phyloP scores from a whole-genome alignment of 257 asterid species.

The Salvia hispanica region DNA sequence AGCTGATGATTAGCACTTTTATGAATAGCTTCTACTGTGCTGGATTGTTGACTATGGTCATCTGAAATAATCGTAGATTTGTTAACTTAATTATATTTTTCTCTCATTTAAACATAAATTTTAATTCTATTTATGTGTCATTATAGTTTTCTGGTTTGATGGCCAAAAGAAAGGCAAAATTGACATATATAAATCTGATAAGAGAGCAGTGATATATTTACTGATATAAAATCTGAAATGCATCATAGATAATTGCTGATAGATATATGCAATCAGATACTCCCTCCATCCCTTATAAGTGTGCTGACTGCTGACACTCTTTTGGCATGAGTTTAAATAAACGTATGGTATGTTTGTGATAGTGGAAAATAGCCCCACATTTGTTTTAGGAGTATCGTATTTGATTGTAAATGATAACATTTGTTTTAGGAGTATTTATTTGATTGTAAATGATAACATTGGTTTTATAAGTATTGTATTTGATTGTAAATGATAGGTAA shows the following conservation, averaged over 20 bases:
- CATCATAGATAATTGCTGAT: neutral
- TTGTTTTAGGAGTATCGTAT: too few relatives aligned
- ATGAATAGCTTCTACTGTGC: neutral
- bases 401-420: too few relatives aligned
- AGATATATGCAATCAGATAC: neutral
- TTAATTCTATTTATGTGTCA: neutral
- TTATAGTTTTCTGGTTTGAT: neutral
- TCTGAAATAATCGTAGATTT: neutral
- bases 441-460: too few relatives aligned
- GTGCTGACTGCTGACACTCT: too few relatives aligned
- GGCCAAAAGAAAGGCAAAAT: neutral
- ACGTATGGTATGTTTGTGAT: too few relatives aligned
- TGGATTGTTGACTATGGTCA: conserved; percentile 4
- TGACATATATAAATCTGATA: neutral
- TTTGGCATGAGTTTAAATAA: too few relatives aligned
- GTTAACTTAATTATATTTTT: neutral
- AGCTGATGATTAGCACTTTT: neutral
- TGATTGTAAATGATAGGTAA: too few relatives aligned
- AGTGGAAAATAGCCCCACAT: too few relatives aligned
- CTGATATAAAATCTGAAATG: neutral
- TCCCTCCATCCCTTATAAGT: too few relatives aligned
- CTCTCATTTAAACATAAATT: neutral
- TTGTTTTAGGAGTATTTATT: too few relatives aligned
- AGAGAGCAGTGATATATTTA: neutral
- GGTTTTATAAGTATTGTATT: too few relatives aligned